Evolutionary conservation across 495 filamentous ascomycete genomes (phyloP).

Genomic region (Letharia lupina): DNA sequence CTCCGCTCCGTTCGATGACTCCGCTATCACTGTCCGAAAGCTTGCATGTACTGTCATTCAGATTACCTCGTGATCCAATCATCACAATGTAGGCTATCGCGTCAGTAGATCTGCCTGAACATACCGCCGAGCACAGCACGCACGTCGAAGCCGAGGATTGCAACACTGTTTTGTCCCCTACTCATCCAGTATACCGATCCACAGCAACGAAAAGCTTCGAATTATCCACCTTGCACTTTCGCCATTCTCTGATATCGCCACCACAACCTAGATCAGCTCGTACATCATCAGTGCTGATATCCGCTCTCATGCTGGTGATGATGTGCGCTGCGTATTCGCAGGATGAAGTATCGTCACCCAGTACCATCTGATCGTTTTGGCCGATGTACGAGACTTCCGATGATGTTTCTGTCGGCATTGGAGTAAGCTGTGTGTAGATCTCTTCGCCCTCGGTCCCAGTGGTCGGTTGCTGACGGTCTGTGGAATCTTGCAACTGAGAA

Average conservation of each 20-base stretch:
- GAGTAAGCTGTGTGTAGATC: not conserved
- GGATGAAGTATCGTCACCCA: constrained; percentile 14
- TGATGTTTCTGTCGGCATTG: not conserved
- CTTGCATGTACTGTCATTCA: not conserved
- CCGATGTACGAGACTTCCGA: too few relatives aligned
- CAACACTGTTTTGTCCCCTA: not conserved
- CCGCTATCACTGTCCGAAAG: not conserved
- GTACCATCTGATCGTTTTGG: not conserved
- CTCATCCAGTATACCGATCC: constrained; percentile 25
- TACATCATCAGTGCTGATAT: constrained; percentile 31
- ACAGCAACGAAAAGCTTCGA: constrained; percentile 36
- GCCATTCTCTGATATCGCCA: constrained; percentile 12
- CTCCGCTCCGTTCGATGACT: not conserved
- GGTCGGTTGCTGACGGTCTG: not conserved
- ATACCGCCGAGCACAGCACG: not conserved
- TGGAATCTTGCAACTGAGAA: not conserved
- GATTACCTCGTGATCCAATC: not conserved
- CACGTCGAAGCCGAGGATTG: not conserved
- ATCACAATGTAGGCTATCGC: too few relatives aligned
- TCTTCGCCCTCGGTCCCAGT: not conserved
- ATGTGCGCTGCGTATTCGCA: constrained; percentile 30
- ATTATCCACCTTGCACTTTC: constrained; percentile 37
- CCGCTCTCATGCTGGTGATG: constrained; percentile 27
- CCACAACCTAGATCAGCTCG: constrained; percentile 37
- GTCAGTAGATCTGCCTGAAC: too few relatives aligned